Evolutionary conservation across 2,329 filamentous ascomycete species (phyloP), one percentile per base, ranked within the genome.

Genomic region (Pyricularia grisea): DNA sequence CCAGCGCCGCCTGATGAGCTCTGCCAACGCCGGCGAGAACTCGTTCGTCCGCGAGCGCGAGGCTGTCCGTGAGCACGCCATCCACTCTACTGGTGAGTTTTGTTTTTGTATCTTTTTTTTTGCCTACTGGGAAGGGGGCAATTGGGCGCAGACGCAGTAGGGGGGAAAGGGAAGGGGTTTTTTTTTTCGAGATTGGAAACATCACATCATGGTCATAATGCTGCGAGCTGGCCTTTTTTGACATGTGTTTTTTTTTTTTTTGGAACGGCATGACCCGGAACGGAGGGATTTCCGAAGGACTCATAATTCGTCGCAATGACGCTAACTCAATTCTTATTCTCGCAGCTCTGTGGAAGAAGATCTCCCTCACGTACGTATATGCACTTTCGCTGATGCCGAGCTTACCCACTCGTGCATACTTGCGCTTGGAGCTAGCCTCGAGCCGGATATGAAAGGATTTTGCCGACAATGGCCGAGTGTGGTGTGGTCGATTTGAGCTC

Each of bases 41-140:
- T 88, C 89, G 77, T 99, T 98, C 87, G 90, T 96, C 85, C 90
- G 91, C 77, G 95, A 99, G 87, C 89, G 95, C 79, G 85, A 89
- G 79, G 92, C 91, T 76, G 92, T 97, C 78, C 94, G 96, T 86
- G 89, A 93, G 76, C 95, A 99, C 81, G 95, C 95, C 77, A 88
- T 85, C 74, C 86, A 87, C 77, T 95, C 92, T 74, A 91, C 90
- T 81, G 90, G 94, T 97, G 79, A 79, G 91, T 87, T 12, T 30
- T 30, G n/a, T 30, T 30, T 30, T 3, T 30, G 30, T 14, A 33
- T 33, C 11, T 7, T 69, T 68, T 30, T 30, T 30, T 30, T 60
- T 11, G 58, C 1, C 36, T 67, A 23, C 31, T n/a, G 30, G 60
- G 23, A 17, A 12, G n/a, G 20, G 4, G 12, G 25, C 60, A 23